phyloP scores from a whole-genome alignment of 805 yeast genomes.

The Candida manassasensis region DNA sequence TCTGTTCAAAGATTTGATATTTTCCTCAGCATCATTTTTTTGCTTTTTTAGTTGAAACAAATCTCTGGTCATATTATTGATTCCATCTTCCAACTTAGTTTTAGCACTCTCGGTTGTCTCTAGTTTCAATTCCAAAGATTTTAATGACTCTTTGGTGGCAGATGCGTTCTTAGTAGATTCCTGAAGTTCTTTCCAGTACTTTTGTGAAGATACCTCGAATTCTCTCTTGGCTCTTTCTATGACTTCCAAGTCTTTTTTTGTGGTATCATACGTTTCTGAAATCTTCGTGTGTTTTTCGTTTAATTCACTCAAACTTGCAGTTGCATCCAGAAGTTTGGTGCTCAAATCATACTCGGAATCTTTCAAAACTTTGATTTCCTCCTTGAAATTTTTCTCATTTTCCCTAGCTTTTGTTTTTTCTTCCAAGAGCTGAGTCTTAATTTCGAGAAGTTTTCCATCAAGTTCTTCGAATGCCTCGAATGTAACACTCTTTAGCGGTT shows the following conservation, averaged over 20 bases:
- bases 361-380: constrained; percentile 15
- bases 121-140: constrained; percentile 28
- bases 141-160: constrained; percentile 20
- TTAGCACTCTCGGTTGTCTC: constrained; percentile 38
- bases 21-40: constrained; percentile 47
- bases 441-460: constrained; percentile 30
- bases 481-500: constrained; percentile 64
- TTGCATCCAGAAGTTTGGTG: constrained; percentile 9
- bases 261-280: constrained; percentile 15
- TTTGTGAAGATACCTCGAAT: constrained; percentile 24
- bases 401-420: constrained; percentile 16
- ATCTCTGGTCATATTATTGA: constrained; percentile 87
- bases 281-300: constrained; percentile 17
- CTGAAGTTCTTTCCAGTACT: constrained; percentile 28
- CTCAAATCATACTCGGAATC: constrained; percentile 12
- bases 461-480: constrained; percentile 53
- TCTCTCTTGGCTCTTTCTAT: constrained; percentile 28
- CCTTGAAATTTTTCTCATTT: constrained; percentile 16
- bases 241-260: constrained; percentile 17
- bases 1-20: constrained; percentile 39
- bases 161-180: constrained; percentile 23
- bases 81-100: constrained; percentile 74
- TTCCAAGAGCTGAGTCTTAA: constrained; percentile 19
- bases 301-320: constrained; percentile 16
- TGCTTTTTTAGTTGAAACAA: constrained; percentile 60